Percentiles rank a stretch among this genome's conserved stretches.
Evolutionary conservation across 805 yeast species (phyloP).

Genomic region (Saturnispora zaruensis): DNA sequence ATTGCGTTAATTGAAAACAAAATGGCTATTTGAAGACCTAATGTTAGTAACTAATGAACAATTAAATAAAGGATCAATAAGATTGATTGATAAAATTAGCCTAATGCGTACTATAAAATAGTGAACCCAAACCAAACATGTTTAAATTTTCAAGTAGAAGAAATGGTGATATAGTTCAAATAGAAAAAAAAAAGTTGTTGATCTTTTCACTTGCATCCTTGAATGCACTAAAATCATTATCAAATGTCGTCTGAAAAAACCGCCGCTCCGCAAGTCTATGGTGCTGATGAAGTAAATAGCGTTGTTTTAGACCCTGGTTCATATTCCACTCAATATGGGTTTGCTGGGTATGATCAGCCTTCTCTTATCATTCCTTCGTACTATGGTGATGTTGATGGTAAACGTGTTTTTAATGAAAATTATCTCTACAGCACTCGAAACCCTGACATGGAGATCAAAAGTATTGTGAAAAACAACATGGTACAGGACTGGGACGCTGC

Average conservation of each 20-base stretch:
- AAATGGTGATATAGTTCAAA: neutral
- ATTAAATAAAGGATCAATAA: neutral
- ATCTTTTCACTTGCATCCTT: neutral
- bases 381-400: constrained; percentile 34
- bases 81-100: neutral
- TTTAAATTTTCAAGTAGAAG: neutral
- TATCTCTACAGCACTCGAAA: constrained; percentile 35
- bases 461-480: constrained; percentile 51
- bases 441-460: constrained; percentile 41
- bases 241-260: constrained; percentile 18
- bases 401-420: constrained; percentile 25
- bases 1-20: constrained; percentile 47
- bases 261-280: constrained; percentile 43
- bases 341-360: constrained; percentile 89
- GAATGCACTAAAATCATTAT: neutral
- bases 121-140: constrained; percentile 9
- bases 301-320: constrained; percentile 91
- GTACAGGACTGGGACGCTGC: constrained; percentile 86
- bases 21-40: constrained; percentile 24
- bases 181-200: constrained; percentile 1
- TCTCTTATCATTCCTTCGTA: constrained; percentile 64
- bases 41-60: neutral
- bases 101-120: constrained; percentile 1
- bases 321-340: constrained; percentile 73
- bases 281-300: constrained; percentile 83